These are phyloP conservation scores for Kwoniella dendrophila DNA, from an alignment of 768 basidiomycete genomes.

Conservation along the genomic window DNA sequence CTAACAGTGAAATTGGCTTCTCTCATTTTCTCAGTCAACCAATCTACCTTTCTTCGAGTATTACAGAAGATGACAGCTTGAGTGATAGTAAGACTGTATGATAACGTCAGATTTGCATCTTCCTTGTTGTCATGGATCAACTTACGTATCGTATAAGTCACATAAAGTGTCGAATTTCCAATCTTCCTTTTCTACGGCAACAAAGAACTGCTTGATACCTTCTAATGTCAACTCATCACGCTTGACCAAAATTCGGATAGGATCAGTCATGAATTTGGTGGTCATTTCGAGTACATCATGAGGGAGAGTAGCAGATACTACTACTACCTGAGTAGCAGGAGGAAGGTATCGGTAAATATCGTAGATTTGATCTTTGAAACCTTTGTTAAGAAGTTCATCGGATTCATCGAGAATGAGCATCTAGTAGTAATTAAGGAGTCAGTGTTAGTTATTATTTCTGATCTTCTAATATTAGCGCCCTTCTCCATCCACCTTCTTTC, in stretches of 20 bases:
- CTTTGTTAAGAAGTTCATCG: constrained; percentile 94
- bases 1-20: constrained; percentile 98
- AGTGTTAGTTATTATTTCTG: neutral
- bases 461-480: neutral
- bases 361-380: constrained; percentile 99
- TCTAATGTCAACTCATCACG: constrained; percentile 98
- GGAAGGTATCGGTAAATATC: constrained; percentile 97
- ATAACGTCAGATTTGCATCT: neutral
- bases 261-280: constrained; percentile 96
- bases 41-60: constrained; percentile 96
- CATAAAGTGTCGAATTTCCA: constrained; percentile 99
- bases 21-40: constrained; percentile 98
- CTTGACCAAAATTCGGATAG: constrained; percentile 96
- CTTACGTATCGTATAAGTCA: constrained; percentile 86
- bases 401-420: constrained; percentile 62
- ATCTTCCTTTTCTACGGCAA: constrained; percentile 98
- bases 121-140: neutral
- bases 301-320: constrained; percentile 92
- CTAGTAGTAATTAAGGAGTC: constrained; percentile 10
- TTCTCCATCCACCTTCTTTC: neutral
- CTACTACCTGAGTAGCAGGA: constrained; percentile 93
- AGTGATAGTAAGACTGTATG: constrained; percentile 76
- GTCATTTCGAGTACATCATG: constrained; percentile 99
- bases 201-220: constrained; percentile 61
- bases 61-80: constrained; percentile 99